These are phyloP conservation scores for Boletus reticuloceps DNA, from an alignment of 768 basidiomycete genomes.

Conservation along the genomic window DNA sequence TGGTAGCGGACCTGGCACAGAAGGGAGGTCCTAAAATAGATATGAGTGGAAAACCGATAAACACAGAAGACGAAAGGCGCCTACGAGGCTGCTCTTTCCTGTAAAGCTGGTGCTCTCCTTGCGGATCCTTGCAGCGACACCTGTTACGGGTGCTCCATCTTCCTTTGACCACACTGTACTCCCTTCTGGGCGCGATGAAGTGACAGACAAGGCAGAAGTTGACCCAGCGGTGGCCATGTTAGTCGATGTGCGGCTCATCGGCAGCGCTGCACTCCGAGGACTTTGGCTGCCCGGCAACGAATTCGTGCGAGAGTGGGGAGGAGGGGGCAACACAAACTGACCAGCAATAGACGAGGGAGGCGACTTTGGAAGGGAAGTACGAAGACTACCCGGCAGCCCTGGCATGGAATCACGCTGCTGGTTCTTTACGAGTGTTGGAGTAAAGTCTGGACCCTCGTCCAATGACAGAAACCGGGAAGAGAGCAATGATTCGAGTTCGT, in stretches of 20 bases:
- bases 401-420: conserved; percentile 56
- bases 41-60: not conserved
- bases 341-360: conserved; percentile 45
- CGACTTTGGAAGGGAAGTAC: conserved; percentile 46
- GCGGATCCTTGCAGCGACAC: conserved; percentile 44
- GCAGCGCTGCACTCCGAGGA: conserved; percentile 33
- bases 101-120: conserved; percentile 49
- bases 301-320: conserved; percentile 34
- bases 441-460: conserved; percentile 64
- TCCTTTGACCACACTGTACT: conserved; percentile 38
- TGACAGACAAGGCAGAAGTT: conserved; percentile 39
- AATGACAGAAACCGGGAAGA: conserved; percentile 70
- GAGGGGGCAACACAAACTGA: conserved; percentile 41
- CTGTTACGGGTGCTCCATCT: conserved; percentile 32
- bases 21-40: conserved; percentile 34
- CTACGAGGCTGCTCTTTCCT: conserved; percentile 30
- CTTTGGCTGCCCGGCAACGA: conserved; percentile 40
- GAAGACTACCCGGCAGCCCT: conserved; percentile 40
- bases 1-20: conserved; percentile 39
- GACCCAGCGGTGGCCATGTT: conserved; percentile 31
- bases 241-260: conserved; percentile 35
- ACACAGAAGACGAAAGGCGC: not conserved
- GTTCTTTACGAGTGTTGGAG: conserved; percentile 69
- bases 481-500: conserved; percentile 73
- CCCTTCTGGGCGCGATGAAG: conserved; percentile 40